A percentile compares a stretch with the other conserved stretches of the same genome.
phyloP scores from a whole-genome alignment of 83 land plant genomes.

The Larix sibirica region DNA sequence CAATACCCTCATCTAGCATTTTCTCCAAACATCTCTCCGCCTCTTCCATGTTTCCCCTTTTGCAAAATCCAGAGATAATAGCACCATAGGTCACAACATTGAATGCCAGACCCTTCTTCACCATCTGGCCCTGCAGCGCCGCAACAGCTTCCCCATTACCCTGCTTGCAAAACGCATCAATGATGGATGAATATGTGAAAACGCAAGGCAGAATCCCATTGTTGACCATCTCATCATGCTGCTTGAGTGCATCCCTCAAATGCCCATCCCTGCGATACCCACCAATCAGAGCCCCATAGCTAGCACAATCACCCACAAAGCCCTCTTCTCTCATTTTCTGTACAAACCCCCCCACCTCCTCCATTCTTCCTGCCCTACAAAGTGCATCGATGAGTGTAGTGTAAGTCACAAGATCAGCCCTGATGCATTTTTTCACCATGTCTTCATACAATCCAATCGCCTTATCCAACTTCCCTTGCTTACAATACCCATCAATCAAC shows the following conservation, averaged over 20 bases:
- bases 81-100: slow-evolving; percentile 46
- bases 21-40: slow-evolving; percentile 28
- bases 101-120: slow-evolving; percentile 28
- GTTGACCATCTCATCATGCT: slow-evolving; percentile 29
- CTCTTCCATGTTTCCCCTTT: slow-evolving; percentile 45
- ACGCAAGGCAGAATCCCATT: slow-evolving; percentile 31
- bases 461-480: slow-evolving; percentile 35
- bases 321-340: slow-evolving; percentile 31
- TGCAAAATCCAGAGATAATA: slow-evolving; percentile 41
- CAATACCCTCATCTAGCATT: slow-evolving; percentile 28
- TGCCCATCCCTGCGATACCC: slow-evolving; percentile 29
- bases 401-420: slow-evolving; percentile 41
- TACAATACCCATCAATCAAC: slow-evolving; percentile 44
- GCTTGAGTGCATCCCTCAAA: slow-evolving; percentile 27
- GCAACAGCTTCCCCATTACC: slow-evolving; percentile 45
- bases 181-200: slow-evolving; percentile 39
- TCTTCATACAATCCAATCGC: slow-evolving; percentile 32
- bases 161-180: slow-evolving; percentile 43
- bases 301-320: slow-evolving; percentile 25
- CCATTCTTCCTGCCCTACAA: slow-evolving; percentile 29
- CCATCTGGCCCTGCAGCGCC: slow-evolving; percentile 42
- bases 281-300: slow-evolving; percentile 42
- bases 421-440: slow-evolving; percentile 13
- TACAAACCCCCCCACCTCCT: slow-evolving; percentile 29
- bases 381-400: slow-evolving; percentile 35